These are phyloP conservation scores for Colletotrichum godetiae DNA, from an alignment of 2,329 filamentous ascomycete species.

Conservation along the genomic window DNA sequence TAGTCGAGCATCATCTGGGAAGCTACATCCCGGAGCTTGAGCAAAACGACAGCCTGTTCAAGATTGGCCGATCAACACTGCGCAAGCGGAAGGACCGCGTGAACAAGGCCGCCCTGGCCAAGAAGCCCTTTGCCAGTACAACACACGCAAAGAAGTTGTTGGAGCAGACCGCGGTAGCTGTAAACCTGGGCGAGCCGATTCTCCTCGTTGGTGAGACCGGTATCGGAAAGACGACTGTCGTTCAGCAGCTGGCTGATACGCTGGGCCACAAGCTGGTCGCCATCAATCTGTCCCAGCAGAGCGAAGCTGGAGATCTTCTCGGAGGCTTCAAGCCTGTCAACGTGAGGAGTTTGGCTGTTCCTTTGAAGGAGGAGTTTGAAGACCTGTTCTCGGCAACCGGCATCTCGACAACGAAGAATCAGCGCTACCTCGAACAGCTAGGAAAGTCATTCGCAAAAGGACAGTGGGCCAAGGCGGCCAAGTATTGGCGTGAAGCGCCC, in stretches of 20 bases:
- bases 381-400: slow-evolving; percentile 86
- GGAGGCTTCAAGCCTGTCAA: slow-evolving; percentile 98
- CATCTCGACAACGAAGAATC: slow-evolving; percentile 89
- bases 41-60: slow-evolving; percentile 67
- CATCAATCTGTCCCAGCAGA: slow-evolving; percentile 97
- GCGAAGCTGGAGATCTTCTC: slow-evolving; percentile 93
- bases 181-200: slow-evolving; percentile 87
- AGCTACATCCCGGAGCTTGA: slow-evolving; percentile 79
- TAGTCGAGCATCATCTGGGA: slow-evolving; percentile 80
- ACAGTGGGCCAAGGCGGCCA: slow-evolving; percentile 88
- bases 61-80: slow-evolving; percentile 75
- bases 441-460: slow-evolving; percentile 82
- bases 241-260: slow-evolving; percentile 89
- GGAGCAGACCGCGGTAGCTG: slow-evolving; percentile 87
- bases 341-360: slow-evolving; percentile 85
- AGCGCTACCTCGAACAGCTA: slow-evolving; percentile 85
- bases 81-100: slow-evolving; percentile 65
- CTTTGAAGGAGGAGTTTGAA: slow-evolving; percentile 93
- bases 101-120: slow-evolving; percentile 61
- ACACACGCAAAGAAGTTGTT: slow-evolving; percentile 85
- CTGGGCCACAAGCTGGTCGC: slow-evolving; percentile 89
- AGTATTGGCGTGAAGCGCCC: slow-evolving; percentile 88
- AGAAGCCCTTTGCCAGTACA: slow-evolving; percentile 86
- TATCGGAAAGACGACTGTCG: slow-evolving; percentile 96
- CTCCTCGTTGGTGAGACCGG: slow-evolving; percentile 98